Conservation (phyloP, 1,284 basidiomycete genomes). For the Cutaneotrichosporon sp. region DNA sequence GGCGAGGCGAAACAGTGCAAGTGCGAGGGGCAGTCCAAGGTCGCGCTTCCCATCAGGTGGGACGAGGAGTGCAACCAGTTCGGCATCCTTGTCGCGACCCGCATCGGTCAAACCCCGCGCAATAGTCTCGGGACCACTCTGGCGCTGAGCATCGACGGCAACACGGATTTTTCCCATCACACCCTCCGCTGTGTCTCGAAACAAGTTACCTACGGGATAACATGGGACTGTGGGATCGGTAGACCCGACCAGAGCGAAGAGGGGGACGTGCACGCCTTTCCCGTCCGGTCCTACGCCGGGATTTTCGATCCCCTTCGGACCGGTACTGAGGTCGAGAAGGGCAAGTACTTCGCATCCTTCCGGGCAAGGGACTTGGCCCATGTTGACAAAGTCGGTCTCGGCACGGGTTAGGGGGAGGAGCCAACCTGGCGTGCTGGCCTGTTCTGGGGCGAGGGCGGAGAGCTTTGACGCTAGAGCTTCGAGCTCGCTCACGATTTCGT, state of each 20-base stretch:
- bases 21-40: constrained; percentile 18
- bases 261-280: constrained; percentile 22
- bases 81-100: constrained; percentile 3
- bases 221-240: constrained; percentile 23
- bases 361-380: constrained; percentile 23
- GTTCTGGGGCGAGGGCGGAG: background rate
- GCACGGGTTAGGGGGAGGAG: constrained; percentile 17
- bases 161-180: constrained; percentile 10
- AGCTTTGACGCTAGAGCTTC: background rate
- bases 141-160: constrained; percentile 17
- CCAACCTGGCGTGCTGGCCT: constrained; percentile 1
- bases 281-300: constrained; percentile 17
- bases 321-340: constrained; percentile 21
- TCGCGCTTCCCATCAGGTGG: constrained; percentile 20
- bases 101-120: background rate
- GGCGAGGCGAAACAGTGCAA: constrained; percentile 22
- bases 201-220: constrained; percentile 22
- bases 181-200: constrained; percentile 12
- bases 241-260: constrained; percentile 17
- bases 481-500: background rate
- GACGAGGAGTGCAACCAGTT: constrained; percentile 22
- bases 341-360: constrained; percentile 17
- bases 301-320: background rate
- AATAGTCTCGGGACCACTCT: background rate
- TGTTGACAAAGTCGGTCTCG: constrained; percentile 24